Conservation (phyloP, 2,329 filamentous ascomycete species). For the Hirsutella rhossiliensis region DNA sequence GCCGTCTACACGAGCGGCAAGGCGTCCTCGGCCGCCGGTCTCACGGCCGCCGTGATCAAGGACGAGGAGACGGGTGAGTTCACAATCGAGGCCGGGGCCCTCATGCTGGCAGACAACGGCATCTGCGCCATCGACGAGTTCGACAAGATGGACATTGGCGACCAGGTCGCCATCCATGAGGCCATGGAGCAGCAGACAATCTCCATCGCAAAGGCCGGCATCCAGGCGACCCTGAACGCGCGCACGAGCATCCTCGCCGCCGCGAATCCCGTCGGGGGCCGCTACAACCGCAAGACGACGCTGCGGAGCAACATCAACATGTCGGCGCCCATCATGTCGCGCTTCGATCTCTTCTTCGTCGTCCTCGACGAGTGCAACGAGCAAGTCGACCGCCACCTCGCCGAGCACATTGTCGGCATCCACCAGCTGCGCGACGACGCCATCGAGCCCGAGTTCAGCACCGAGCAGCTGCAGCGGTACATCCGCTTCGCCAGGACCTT, state of each 20-base stretch:
- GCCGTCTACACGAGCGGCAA: conserved; percentile 97
- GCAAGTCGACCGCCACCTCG: conserved; percentile 76
- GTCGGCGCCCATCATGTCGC: conserved; percentile 97
- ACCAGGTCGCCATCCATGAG: conserved; percentile 98
- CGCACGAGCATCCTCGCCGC: conserved; percentile 91
- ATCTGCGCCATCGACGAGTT: conserved; percentile 99
- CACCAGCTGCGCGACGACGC: conserved; percentile 89
- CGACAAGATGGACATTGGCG: conserved; percentile 97
- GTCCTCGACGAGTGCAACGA: conserved; percentile 96
- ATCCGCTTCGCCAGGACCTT: conserved; percentile 95
- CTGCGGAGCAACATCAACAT: conserved; percentile 95
- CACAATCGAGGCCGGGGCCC: conserved; percentile 93
- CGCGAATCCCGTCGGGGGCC: conserved; percentile 87
- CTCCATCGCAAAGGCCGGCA: conserved; percentile 95
- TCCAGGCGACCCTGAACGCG: conserved; percentile 93
- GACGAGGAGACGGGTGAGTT: conserved; percentile 98
- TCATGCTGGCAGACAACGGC: conserved; percentile 95
- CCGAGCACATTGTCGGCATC: conserved; percentile 87
- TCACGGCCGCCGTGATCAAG: conserved; percentile 93
- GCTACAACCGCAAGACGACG: conserved; percentile 95
- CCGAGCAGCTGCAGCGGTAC: conserved; percentile 91
- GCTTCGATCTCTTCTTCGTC: conserved; percentile 98
- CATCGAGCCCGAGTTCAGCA: conserved; percentile 85
- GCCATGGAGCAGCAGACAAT: conserved; percentile 99
- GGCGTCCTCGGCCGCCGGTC: conserved; percentile 90